Conservation (phyloP, 495 filamentous ascomycete species). For the Letharia lupina region DNA sequence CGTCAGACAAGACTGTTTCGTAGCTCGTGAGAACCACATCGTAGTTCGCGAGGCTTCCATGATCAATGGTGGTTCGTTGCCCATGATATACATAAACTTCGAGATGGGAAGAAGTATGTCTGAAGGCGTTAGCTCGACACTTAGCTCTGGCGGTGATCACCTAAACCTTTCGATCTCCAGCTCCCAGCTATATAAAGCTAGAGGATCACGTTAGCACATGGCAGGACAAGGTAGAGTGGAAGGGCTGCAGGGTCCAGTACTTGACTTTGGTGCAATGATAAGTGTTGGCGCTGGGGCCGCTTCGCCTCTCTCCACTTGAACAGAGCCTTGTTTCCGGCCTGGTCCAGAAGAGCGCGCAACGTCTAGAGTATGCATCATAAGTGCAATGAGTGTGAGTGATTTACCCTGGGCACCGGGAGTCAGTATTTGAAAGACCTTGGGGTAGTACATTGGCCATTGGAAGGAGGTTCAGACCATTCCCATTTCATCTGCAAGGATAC, state of each 20-base stretch:
- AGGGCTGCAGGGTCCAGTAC: slow-evolving; percentile 19
- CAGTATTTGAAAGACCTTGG: slow-evolving; percentile 17
- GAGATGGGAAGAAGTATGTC: slow-evolving; percentile 26
- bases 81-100: slow-evolving; percentile 34
- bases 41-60: slow-evolving; percentile 22
- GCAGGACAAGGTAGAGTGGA: neutral
- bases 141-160: neutral
- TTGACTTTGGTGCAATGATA: slow-evolving; percentile 35
- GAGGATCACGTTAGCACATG: slow-evolving; percentile 1
- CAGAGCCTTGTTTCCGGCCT: neutral
- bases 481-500: neutral
- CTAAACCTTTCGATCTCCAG: slow-evolving; percentile 27
- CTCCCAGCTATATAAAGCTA: slow-evolving; percentile 29
- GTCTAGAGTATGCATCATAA: slow-evolving; percentile 29
- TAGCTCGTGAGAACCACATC: slow-evolving; percentile 40
- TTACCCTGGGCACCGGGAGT: slow-evolving; percentile 28
- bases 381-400: slow-evolving; percentile 34
- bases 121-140: slow-evolving; percentile 9
- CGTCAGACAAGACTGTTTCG: slow-evolving; percentile 30
- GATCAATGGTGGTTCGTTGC: slow-evolving; percentile 16
- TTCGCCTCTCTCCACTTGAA: slow-evolving; percentile 9
- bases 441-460: slow-evolving; percentile 11
- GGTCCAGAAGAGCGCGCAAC: slow-evolving; percentile 19
- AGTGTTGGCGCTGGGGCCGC: slow-evolving; percentile 33
- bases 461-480: neutral